Conservation (phyloP, 805 yeast species). For the Candida oleophila region DNA sequence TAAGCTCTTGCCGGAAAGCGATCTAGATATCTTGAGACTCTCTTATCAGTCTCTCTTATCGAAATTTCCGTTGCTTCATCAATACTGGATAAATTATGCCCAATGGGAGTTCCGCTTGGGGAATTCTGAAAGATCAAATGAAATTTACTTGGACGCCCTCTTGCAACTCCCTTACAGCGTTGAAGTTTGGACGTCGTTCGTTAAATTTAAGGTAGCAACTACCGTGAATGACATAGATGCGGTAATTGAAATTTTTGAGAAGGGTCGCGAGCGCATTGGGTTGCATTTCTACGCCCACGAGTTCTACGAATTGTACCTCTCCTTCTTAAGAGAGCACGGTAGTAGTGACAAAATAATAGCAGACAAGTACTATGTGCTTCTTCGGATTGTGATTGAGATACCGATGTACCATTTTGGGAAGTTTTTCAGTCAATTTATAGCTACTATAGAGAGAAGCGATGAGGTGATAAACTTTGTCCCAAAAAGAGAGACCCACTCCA, state of each 20-base stretch:
- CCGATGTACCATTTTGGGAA: slow-evolving; percentile 55
- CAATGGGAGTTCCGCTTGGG: slow-evolving; percentile 46
- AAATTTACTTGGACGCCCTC: slow-evolving; percentile 40
- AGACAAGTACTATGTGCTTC: slow-evolving; percentile 38
- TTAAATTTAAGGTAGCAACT: slow-evolving; percentile 39
- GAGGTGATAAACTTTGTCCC: not conserved
- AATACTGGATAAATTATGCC: slow-evolving; percentile 61
- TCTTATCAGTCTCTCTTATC: slow-evolving; percentile 44
- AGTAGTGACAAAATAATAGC: slow-evolving; percentile 19
- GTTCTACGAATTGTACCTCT: slow-evolving; percentile 51
- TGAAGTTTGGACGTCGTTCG: slow-evolving; percentile 50
- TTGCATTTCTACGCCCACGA: slow-evolving; percentile 49
- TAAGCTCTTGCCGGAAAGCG: not conserved
- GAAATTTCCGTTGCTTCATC: slow-evolving; percentile 49
- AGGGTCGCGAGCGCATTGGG: slow-evolving; percentile 50
- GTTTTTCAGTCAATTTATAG: slow-evolving; percentile 41
- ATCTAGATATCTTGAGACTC: slow-evolving; percentile 21
- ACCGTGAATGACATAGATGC: slow-evolving; percentile 23
- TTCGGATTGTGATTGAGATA: slow-evolving; percentile 51
- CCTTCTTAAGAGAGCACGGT: slow-evolving; percentile 34
- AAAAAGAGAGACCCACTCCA: not conserved
- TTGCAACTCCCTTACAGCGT: slow-evolving; percentile 42
- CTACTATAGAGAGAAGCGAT: slow-evolving; percentile 10
- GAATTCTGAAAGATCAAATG: slow-evolving; percentile 32
- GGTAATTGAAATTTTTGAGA: slow-evolving; percentile 40